Base-by-base conservation (phyloP, 495 filamentous ascomycete genomes). In the Neurospora sublineolata region DNA sequence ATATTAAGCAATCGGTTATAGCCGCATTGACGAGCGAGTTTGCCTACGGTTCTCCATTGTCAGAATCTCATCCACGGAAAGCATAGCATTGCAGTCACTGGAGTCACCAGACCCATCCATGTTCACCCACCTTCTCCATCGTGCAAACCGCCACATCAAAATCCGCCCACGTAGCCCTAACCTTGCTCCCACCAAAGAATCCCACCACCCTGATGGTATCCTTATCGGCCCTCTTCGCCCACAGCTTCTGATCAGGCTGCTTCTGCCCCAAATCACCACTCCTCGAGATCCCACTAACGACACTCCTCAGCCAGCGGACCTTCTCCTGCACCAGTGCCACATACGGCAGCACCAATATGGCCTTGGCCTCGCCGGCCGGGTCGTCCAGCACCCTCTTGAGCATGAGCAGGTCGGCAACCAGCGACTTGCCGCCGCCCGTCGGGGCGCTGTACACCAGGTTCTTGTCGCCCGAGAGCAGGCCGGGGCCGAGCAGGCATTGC, bases 381-480 rank as follows among this genome's bases (percentile, higher is more conserved):
- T 89, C 85, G 41, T 89, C 87, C 38, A 94, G 82, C 11, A 95
- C 84, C 67, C 86, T 85, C 76, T 90, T 92, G 52, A 94, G 81
- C 87, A 93, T 89, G 33, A 94, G 79, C 4, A 94, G 80, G 79
- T 93, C 91, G 40, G 90, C 90, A 58, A 93, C 89, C 16, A 94
- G 85, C 20, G 90, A 92, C 80, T 94, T 94, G 36, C 92, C 92
- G 41, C 91, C 92, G 6, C 92, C 92, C 1, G 92, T 94, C 10
- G 92, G 92, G n/a, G 92, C 92, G 10, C 89, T 92, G 77, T 95
- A 94, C 40, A 94, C 89, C 20, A 95, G 79, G 73, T 93, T 93
- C 60, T 84, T 86, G 67, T 88, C 82, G 23, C 91, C 92, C 12
- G 81, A 74, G 3, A 95, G 79, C 18, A 93, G 81, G 8, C 91